A percentile compares a stretch with the other conserved stretches of the same genome.
phyloP scores from a whole-genome alignment of 768 basidiomycete species.

The Termitomyces sp. region DNA sequence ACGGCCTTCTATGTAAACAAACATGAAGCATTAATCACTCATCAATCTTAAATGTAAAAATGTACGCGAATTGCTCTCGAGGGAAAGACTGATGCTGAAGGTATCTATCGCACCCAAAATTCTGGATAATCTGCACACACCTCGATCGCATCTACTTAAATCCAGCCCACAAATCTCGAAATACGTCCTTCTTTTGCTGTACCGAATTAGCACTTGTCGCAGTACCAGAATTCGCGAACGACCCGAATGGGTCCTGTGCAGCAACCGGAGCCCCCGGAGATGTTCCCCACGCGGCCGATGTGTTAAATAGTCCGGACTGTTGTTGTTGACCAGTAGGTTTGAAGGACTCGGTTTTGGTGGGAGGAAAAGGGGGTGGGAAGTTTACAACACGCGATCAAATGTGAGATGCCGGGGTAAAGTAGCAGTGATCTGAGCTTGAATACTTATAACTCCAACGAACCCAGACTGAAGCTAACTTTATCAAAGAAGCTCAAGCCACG shows the following conservation, averaged over 20 bases:
- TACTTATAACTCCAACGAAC: too few species aligned
- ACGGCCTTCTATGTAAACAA: background rate
- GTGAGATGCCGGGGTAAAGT: too few species aligned
- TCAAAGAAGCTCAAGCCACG: too few species aligned
- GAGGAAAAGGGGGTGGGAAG: too few species aligned
- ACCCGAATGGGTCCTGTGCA: constrained; percentile 28
- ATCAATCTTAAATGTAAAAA: background rate
- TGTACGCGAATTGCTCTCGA: background rate
- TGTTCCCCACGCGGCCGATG: constrained; percentile 58
- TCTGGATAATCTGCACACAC: background rate
- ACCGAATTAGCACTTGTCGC: constrained; percentile 4
- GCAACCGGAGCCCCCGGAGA: constrained; percentile 14
- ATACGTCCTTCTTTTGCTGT: constrained; percentile 58
- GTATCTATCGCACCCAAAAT: background rate
- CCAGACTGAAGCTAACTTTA: too few species aligned
- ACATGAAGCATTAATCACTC: background rate
- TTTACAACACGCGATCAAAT: too few species aligned
- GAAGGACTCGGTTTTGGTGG: too few species aligned
- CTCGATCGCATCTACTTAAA: constrained; percentile 46
- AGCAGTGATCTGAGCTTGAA: too few species aligned
- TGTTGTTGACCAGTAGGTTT: constrained; percentile 15
- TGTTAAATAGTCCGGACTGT: constrained; percentile 33
- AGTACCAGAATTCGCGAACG: constrained; percentile 19
- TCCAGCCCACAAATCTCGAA: constrained; percentile 80
- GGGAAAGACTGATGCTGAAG: background rate